phyloP scores from a whole-genome alignment of 495 filamentous ascomycete species.

The Chaetomium fimeti region DNA sequence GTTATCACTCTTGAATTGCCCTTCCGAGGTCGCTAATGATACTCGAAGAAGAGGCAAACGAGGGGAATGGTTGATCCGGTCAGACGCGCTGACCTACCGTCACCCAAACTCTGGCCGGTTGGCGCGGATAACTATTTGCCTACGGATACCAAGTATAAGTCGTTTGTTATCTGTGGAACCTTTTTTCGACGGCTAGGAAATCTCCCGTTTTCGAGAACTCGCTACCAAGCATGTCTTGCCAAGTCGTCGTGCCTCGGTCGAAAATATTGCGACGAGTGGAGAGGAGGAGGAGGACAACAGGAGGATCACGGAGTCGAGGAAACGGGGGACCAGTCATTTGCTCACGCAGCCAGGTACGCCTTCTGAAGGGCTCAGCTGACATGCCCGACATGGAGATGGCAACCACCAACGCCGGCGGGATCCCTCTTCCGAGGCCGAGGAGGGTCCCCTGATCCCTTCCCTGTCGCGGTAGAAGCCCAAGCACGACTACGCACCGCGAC shows the following conservation, averaged over 20 bases:
- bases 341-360: background rate
- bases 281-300: background rate
- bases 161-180: background rate
- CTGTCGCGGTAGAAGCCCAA: too few relatives aligned
- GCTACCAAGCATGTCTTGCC: conserved; percentile 1
- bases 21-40: background rate
- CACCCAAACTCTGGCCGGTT: background rate
- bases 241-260: background rate
- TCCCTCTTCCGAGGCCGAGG: too few relatives aligned
- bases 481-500: too few relatives aligned
- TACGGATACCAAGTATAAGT: background rate
- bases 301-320: background rate
- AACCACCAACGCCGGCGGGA: too few relatives aligned
- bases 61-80: background rate
- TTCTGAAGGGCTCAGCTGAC: background rate
- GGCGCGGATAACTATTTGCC: background rate
- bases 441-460: too few relatives aligned
- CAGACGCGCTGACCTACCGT: background rate
- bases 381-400: background rate
- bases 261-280: background rate
- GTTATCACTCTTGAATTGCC: background rate
- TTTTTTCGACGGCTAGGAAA: conserved; percentile 17
- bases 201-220: background rate
- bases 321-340: background rate
- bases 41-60: background rate